Evolutionary conservation across 1,284 basidiomycete species (phyloP).

Genomic region (Lignosus rhinocerotis): DNA sequence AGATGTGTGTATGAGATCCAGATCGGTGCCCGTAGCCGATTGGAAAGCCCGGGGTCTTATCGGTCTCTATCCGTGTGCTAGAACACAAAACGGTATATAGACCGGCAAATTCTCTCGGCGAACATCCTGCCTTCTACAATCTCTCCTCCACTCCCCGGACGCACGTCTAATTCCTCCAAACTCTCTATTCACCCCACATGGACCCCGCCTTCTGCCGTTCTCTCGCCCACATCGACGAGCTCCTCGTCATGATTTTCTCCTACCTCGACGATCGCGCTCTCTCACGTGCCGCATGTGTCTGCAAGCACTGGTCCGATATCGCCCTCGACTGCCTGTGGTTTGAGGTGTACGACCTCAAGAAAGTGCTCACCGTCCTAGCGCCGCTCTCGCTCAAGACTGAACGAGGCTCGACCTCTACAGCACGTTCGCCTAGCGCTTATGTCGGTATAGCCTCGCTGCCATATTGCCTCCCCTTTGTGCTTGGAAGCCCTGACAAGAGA

Average conservation of each 20-base stretch:
- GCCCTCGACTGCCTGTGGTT: constrained; percentile 32
- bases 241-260: constrained; percentile 29
- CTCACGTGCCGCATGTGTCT: constrained; percentile 27
- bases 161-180: constrained; percentile 1
- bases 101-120: constrained; percentile 20
- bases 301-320: constrained; percentile 31
- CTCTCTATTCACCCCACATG: constrained; percentile 5
- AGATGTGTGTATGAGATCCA: constrained; percentile 17
- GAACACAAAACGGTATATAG: constrained; percentile 24
- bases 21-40: constrained; percentile 13
- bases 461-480: not conserved
- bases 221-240: constrained; percentile 28
- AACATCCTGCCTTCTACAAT: constrained; percentile 9
- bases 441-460: constrained; percentile 10
- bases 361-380: constrained; percentile 48
- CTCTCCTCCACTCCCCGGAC: constrained; percentile 4
- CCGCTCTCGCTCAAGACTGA: constrained; percentile 35
- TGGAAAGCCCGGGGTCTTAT: constrained; percentile 25
- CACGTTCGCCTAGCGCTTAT: constrained; percentile 15
- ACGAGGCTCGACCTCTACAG: constrained; percentile 4
- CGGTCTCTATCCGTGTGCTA: constrained; percentile 19
- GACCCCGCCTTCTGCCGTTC: constrained; percentile 5
- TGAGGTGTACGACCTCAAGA: constrained; percentile 37
- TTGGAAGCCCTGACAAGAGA: not conserved
- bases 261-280: constrained; percentile 30